A percentile compares a stretch with the other conserved stretches of the same genome.
Conservation (phyloP, 257 asterid genomes). For the Ligustrum vulgare region DNA sequence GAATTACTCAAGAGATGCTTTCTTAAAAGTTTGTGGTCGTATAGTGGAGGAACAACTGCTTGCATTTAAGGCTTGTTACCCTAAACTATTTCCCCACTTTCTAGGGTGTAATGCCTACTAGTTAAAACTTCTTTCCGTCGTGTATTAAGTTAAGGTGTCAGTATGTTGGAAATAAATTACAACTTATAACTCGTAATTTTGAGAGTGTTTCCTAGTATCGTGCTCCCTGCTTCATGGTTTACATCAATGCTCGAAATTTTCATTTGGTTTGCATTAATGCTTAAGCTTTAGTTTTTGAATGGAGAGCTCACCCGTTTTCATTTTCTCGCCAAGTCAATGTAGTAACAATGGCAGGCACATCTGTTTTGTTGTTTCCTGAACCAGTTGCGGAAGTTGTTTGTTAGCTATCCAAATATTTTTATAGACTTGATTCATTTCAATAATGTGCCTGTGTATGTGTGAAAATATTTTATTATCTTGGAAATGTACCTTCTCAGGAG, state of each 20-base stretch:
- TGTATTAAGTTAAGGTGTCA: neutral
- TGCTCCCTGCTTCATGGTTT: conserved; percentile 8
- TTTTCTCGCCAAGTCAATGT: conserved; percentile 8
- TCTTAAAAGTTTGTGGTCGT: conserved; percentile 31
- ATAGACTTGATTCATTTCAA: neutral
- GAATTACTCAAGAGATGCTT: conserved; percentile 20
- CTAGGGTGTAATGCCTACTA: conserved; percentile 1
- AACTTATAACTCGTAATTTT: conserved; percentile 32
- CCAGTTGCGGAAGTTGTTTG: neutral
- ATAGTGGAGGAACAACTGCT: conserved; percentile 17
- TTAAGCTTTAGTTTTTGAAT: conserved; percentile 18
- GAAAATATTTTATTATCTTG: neutral
- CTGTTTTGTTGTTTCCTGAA: conserved; percentile 11
- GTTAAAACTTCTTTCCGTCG: neutral
- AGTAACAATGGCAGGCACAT: conserved; percentile 16
- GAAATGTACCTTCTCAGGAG: neutral
- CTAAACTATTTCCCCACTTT: conserved; percentile 12
- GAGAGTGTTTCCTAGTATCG: conserved; percentile 26
- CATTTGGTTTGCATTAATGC: neutral
- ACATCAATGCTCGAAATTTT: conserved; percentile 21
- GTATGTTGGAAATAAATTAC: conserved; percentile 25
- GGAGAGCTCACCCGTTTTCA: conserved; percentile 12
- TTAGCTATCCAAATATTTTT: conserved; percentile 5
- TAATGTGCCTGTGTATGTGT: neutral
- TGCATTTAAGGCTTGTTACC: conserved; percentile 22